A percentile compares a stretch with the other conserved stretches of the same genome.
phyloP scores from a whole-genome alignment of 306 rosid genomes.

The Rosa chinensis region DNA sequence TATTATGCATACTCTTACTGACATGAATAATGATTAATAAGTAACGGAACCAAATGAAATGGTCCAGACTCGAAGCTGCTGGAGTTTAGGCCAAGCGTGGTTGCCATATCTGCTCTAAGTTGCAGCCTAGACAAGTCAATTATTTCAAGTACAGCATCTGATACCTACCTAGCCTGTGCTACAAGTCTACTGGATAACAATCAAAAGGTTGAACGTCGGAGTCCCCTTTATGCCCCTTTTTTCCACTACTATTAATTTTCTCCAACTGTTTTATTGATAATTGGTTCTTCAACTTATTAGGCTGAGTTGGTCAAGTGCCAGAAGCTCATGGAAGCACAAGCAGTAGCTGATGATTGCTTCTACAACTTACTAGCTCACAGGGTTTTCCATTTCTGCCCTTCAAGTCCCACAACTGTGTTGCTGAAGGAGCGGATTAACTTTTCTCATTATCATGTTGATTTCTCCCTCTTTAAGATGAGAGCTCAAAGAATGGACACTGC shows the following conservation, averaged over 20 bases:
- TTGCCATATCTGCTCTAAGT: constrained; percentile 42
- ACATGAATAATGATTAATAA: background rate
- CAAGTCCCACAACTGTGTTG: constrained; percentile 55
- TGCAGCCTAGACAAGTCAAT: constrained; percentile 30
- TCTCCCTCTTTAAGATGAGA: constrained; percentile 17
- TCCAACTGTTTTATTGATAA: constrained; percentile 15
- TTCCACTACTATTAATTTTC: background rate
- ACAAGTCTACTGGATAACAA: constrained; percentile 27
- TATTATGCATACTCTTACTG: too few species aligned
- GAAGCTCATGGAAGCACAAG: constrained; percentile 33
- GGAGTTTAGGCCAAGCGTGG: constrained; percentile 43
- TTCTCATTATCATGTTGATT: constrained; percentile 15
- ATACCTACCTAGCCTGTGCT: constrained; percentile 11
- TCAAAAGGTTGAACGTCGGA: constrained; percentile 35
- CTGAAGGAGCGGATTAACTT: constrained; percentile 23
- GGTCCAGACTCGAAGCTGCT: constrained; percentile 31
- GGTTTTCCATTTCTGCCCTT: constrained; percentile 22
- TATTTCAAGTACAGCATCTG: constrained; percentile 13
- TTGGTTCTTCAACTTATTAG: constrained; percentile 14
- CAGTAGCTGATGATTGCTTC: background rate
- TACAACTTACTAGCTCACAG: constrained; percentile 7
- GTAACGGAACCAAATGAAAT: background rate
- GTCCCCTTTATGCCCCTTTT: background rate
- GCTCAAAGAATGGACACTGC: background rate
- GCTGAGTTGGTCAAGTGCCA: constrained; percentile 43